Evolutionary conservation across 1,284 basidiomycete genomes (phyloP), one percentile per base, ranked within the genome.

Genomic region (Cryptococcus sp.): DNA sequence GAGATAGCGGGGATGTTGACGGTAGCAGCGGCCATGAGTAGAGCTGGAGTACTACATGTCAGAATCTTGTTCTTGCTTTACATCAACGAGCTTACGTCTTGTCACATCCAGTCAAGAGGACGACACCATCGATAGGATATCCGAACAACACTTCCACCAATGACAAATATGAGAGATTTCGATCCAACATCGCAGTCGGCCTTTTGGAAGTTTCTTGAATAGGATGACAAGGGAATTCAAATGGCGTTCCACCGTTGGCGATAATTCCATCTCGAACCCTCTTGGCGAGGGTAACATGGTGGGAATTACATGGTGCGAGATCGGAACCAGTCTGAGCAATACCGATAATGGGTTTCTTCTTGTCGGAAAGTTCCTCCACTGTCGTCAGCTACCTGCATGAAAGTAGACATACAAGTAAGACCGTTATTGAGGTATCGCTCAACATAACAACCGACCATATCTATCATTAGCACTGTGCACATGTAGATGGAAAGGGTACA

Each of bases 321-420:
- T 64, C 69, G 18, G 64, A 64, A 45, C 77, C 72, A 19, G 57
- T 64, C 40, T 60, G 54, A 10, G 85, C 91, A 44, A 96, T 84
- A 56, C 91, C 91, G 57, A 96, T 87, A 86, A 96, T 92, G 43
- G 91, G 85, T 66, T 86, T 79, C 21, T 21, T 22, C 58, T 91
- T 85, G 75, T 58, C 53, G 4, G 54, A 60, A 49, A 69, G 56
- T 51, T 70, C 68, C 23, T 53, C 58, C 46, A 65, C 59, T 43
- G 21, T 7, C 41, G 41, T 43, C 41, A 21, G 41, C 9, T 9
- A 19, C 14, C 36, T 21, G n/a, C 3, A 23, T 21, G 18, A 39
- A 34, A 16, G 24, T 13, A 21, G 21, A 49, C 50, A 25, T 32
- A 56, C 54, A 40, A 2, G 72, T 74, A 37, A 67, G 49, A 18